Base-by-base conservation (phyloP, 228 moss, liverwort and hornwort genomes). In the Sphagnum magellanicum region DNA sequence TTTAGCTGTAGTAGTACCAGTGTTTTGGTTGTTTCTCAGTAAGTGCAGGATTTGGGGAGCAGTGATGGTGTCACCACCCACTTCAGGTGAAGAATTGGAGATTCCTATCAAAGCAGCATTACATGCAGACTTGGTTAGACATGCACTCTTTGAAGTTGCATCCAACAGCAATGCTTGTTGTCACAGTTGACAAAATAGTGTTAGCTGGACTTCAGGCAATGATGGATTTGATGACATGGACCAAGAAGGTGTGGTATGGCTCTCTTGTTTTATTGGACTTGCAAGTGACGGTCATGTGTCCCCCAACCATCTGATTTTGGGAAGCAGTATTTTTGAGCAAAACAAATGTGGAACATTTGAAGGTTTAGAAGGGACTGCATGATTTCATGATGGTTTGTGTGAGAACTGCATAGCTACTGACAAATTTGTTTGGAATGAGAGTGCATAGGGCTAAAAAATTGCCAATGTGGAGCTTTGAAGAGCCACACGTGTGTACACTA, bases 81-180 rank as follows among this genome's bases (percentile, higher is more conserved):
- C 86, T 78, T 91, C 90, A 7, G 78, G 85, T 48, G 74, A 93
- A 52, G 87, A 82, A 32, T 32, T 32, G 60, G 66, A 63, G 50
- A 49, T 69, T 67, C 82, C 75, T 55, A 84, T 98, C 89, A 84
- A 84, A 76, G 71, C 92, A 69, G 89, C 89, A 51, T 67, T 72
- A 50, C 98, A 98, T 72, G 98, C 94, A 16, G 90, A 91, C 48
- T 89, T 87, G 60, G 84, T 93, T 59, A 87, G 94, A 61, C 71
- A 83, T 78, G 94, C 94, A 16, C 92, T 98, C 32, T 75, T 64
- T 46, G 89, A 90, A 80, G 86, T 94, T 68, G 79, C 91, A 47
- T 79, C 91, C n/a, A 84, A 79, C 66, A 83, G 81, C 67, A 82
- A 64, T 71, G 86, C 85, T 63, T 80, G 93, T 64, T 73, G 32